Evolutionary conservation across 495 filamentous ascomycete genomes (phyloP).

Genomic region (Cenococcum geophilum): DNA sequence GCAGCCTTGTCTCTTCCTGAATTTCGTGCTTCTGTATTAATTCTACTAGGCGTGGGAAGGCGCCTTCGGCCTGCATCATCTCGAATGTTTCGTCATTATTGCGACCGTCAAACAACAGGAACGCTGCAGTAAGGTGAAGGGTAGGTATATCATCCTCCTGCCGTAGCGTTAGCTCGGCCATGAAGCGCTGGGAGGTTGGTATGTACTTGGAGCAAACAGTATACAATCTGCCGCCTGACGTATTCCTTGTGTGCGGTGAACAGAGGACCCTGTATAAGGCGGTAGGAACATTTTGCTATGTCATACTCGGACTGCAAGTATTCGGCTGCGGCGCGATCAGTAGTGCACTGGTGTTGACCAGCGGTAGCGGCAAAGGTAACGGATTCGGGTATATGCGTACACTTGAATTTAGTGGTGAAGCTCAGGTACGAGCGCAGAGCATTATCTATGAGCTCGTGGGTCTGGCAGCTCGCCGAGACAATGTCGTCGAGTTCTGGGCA

Average conservation of each 20-base stretch:
- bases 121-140: constrained; percentile 74
- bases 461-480: constrained; percentile 62
- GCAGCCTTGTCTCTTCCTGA: constrained; percentile 61
- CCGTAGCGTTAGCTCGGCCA: constrained; percentile 4
- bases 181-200: background rate
- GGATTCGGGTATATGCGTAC: constrained; percentile 36
- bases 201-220: constrained; percentile 74
- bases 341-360: background rate
- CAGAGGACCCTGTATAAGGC: constrained; percentile 66
- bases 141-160: constrained; percentile 73
- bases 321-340: constrained; percentile 49
- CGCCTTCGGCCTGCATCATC: constrained; percentile 79
- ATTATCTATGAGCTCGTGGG: constrained; percentile 78
- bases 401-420: constrained; percentile 70
- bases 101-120: constrained; percentile 88
- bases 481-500: constrained; percentile 72
- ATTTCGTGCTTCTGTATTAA: constrained; percentile 61
- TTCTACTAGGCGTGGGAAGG: constrained; percentile 76
- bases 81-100: constrained; percentile 74
- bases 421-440: constrained; percentile 75
- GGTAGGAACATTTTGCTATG: constrained; percentile 75
- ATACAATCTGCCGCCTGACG: constrained; percentile 87
- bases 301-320: constrained; percentile 82
- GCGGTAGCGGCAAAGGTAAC: background rate
- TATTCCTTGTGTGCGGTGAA: constrained; percentile 74